A percentile compares a stretch with the other conserved stretches of the same genome.
Conservation (phyloP, 371 early-diverging fungal species). For the Chytridium lagenaria region DNA sequence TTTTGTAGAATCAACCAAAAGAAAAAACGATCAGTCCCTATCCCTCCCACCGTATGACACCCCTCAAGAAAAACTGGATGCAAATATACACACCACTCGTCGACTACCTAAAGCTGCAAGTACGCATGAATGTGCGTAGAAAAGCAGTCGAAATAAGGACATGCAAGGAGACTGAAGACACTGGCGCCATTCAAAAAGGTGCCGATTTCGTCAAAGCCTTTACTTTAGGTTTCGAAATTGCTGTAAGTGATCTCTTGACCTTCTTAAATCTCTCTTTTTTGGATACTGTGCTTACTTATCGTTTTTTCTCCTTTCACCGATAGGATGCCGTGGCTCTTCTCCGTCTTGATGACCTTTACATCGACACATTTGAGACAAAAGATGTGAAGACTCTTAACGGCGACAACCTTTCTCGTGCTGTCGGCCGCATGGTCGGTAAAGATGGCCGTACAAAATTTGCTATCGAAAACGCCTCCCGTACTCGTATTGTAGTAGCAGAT, state of each 20-base stretch:
- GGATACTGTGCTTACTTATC: background rate
- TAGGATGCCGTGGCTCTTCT: constrained; percentile 92
- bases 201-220: constrained; percentile 96
- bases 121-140: constrained; percentile 92
- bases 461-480: constrained; percentile 96
- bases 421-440: constrained; percentile 99
- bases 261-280: background rate
- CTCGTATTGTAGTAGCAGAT: constrained; percentile 97
- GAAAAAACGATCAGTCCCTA: constrained; percentile 78
- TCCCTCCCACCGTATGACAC: constrained; percentile 91
- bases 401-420: constrained; percentile 96
- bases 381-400: constrained; percentile 97
- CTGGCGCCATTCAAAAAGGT: constrained; percentile 90
- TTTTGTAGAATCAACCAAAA: constrained; percentile 16
- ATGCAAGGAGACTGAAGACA: constrained; percentile 81
- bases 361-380: constrained; percentile 98
- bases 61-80: constrained; percentile 95
- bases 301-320: background rate
- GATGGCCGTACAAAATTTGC: constrained; percentile 98
- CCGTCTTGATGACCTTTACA: constrained; percentile 92
- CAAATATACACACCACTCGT: constrained; percentile 99
- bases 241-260: constrained; percentile 51
- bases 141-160: constrained; percentile 91
- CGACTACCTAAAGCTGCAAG: constrained; percentile 95
- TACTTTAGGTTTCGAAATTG: constrained; percentile 90